Evolutionary conservation across 371 early-diverging fungal genomes (phyloP), one percentile per base, ranked within the genome.

Genomic region (Mucor indicus): DNA sequence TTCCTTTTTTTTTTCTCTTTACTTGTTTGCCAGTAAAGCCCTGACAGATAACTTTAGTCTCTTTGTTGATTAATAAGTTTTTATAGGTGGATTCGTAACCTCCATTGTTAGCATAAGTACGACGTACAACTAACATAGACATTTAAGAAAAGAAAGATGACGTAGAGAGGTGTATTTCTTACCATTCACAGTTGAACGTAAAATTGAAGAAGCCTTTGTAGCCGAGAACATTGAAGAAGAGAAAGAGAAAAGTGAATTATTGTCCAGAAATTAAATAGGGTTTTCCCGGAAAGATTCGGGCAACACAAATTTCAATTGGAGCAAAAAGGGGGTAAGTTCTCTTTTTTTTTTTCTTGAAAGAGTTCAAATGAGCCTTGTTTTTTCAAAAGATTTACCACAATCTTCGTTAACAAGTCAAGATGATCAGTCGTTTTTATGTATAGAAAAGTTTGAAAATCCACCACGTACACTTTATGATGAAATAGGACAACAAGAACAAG

Each of bases 11-110:
- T 38, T 22, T n/a, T n/a, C 6, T 29, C 15, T 39, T 44, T 80
- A 95, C 98, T 87, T 96, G 97, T 78, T 96, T 97, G 54, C 99
- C 99, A 29, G 99, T 98, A 77, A 98, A 96, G 53, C 99, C 98
- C 71, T 98, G 99, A 77, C 93, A 94, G 66, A 98, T 92, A 54
- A 98, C 96, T 67, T 87, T 89, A 53, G 98, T 97, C 75, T 95
- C 70, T 81, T 91, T 90, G 80, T 85, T 89, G 69, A 98, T 88
- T 64, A 75, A 50, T 82, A 98, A 81, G 86, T 98, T 98, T 71
- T 81, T 84, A 51, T 83, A 75, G 40, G 96, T 96, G 45, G 86
- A 77, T 36, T 92, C 95, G 63, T 97, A 98, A 41, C 72, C 68
- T 30, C 64, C 52, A 6, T 60, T 59, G 63, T 61, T 72, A 53